phyloP scores from a whole-genome alignment of 1,139 yeast species.

The Candida sp. region DNA sequence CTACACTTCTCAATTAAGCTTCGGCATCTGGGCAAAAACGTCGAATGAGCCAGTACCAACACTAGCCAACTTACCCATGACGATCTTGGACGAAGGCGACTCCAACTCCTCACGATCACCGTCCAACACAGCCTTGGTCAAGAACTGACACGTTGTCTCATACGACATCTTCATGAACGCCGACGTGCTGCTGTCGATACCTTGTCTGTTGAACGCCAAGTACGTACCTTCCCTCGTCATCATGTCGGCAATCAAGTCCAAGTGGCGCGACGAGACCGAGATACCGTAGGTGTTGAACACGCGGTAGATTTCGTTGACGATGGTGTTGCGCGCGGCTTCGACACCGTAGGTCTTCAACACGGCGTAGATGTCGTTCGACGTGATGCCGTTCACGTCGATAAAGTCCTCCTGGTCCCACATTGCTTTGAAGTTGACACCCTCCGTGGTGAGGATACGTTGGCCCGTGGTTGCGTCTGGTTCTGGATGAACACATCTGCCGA shows the following conservation, averaged over 20 bases:
- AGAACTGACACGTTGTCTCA: constrained; percentile 97
- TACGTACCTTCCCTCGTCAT: constrained; percentile 99
- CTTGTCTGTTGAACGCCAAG: constrained; percentile 97
- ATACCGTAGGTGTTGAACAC: constrained; percentile 98
- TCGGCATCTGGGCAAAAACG: constrained; percentile 65
- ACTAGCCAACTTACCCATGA: constrained; percentile 86
- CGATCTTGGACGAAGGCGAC: constrained; percentile 95
- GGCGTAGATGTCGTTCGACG: constrained; percentile 92
- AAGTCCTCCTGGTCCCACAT: constrained; percentile 99
- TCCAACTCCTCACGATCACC: constrained; percentile 89
- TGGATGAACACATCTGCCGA: constrained; percentile 94
- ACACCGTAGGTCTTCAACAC: constrained; percentile 95
- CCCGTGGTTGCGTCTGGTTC: constrained; percentile 56
- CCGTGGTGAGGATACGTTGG: constrained; percentile 84
- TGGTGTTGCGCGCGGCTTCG: constrained; percentile 98
- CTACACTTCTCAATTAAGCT: constrained; percentile 4
- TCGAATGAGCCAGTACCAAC: constrained; percentile 99
- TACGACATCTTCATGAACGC: constrained; percentile 99
- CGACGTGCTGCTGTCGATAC: constrained; percentile 94
- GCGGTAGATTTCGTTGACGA: constrained; percentile 94
- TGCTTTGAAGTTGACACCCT: constrained; percentile 96
- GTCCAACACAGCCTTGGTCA: constrained; percentile 95
- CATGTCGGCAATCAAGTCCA: constrained; percentile 97
- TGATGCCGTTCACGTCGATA: constrained; percentile 84
- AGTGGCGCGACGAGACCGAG: constrained; percentile 90